Base-by-base conservation (phyloP, 1,284 basidiomycete genomes). In the Tranzscheliella williamsii region DNA sequence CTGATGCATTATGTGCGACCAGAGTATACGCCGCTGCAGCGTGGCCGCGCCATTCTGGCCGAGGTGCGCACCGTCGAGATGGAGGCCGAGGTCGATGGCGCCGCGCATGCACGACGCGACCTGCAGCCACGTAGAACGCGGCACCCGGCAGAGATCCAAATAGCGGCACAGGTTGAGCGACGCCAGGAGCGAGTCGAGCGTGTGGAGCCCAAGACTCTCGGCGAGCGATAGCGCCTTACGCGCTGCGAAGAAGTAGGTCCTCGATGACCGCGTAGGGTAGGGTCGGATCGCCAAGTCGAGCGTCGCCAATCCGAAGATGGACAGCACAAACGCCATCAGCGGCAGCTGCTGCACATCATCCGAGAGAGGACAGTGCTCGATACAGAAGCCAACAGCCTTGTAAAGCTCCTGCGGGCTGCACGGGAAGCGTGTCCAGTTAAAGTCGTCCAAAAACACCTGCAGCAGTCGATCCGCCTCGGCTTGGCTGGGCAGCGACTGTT, bases 51-150 rank as follows among this genome's bases (percentile, higher is more conserved):
- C 42, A 17, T 60, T 60, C n/a, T 60, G 56, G 4, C 56, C 56
- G 1, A 60, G 39, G 26, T 54, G 39, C 1, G 50, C 35, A 23
- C 56, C 56, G 21, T 60, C 50, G 5, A 60, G 37, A 33, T 60
- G 56, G 8, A 60, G 26, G 3, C 56, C 56, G 1, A 60, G 33
- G 37, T 60, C 56, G 23, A 60, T 60, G 0, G 56, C 56, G 13
- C 56, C 56, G 18, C 56, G 56, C 56, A 60, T 60, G 37, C 56
- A 46, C 0, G 56, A 60, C 15, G 56, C 56, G 9, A 60, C 56
- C 24, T 60, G 56, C 24, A 60, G 29, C 56, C 56, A 60, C 3
- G 56, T 60, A 0, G 56, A 60, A 13, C 56, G 39, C 2, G 56
- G 56, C 11, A 60, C 56, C 24, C 56, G 45, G 17, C 56, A 60